These are phyloP conservation scores for Coemansia sp. DNA, from an alignment of 192 early-diverging fungal species.

Conservation along the genomic window DNA sequence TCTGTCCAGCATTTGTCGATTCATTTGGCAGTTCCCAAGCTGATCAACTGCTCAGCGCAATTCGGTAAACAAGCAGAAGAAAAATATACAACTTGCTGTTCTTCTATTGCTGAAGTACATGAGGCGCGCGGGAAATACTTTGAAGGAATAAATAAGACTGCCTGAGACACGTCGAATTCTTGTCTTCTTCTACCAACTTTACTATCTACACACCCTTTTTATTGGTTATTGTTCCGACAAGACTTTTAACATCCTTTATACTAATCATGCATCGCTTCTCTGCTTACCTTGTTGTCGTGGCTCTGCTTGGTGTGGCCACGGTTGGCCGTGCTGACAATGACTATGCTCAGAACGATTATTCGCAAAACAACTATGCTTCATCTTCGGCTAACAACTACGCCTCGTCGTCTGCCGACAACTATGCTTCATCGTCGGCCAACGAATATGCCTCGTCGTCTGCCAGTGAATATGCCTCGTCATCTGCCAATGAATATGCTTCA, in stretches of 20 bases:
- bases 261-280: slow-evolving; percentile 40
- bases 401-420: not conserved
- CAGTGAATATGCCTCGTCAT: not conserved
- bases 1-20: not conserved
- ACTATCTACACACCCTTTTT: not conserved
- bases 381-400: slow-evolving; percentile 3
- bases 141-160: not conserved
- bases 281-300: slow-evolving; percentile 26
- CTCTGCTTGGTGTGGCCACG: slow-evolving; percentile 36
- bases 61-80: not conserved
- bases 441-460: slow-evolving; percentile 1
- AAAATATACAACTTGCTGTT: not conserved
- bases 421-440: not conserved
- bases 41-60: not conserved
- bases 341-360: slow-evolving; percentile 3
- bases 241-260: not conserved
- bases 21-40: slow-evolving; percentile 1
- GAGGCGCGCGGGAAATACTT: not conserved
- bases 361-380: slow-evolving; percentile 11
- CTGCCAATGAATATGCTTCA: slow-evolving; percentile 8
- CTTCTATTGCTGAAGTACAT: not conserved
- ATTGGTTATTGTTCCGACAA: not conserved
- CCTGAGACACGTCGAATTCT: not conserved
- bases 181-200: not conserved
- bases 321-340: slow-evolving; percentile 16